Evolutionary conservation across 495 filamentous ascomycete genomes (phyloP).

Genomic region (Amniculicola lignicola): DNA sequence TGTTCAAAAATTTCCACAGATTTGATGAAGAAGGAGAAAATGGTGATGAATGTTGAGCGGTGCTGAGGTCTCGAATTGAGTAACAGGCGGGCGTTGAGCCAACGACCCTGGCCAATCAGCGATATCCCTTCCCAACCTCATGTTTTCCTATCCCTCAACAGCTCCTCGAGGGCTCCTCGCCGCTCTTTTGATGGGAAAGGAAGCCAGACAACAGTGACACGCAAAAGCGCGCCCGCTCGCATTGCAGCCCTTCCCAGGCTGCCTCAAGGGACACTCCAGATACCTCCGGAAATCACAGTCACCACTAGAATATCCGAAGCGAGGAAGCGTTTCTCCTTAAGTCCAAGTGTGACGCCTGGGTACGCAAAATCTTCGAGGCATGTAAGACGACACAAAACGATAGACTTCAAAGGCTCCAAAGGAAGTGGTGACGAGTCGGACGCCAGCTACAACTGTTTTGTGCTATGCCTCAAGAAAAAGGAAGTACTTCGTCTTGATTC

Average conservation of each 20-base stretch:
- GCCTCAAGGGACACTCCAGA: background rate
- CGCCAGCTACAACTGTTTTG: slow-evolving; percentile 15
- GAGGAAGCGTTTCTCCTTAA: background rate
- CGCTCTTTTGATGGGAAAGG: slow-evolving; percentile 3
- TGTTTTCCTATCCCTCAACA: too few species aligned
- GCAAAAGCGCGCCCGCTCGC: slow-evolving; percentile 7
- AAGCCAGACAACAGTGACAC: slow-evolving; percentile 2
- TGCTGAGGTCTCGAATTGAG: too few species aligned
- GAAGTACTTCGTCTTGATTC: slow-evolving; percentile 4
- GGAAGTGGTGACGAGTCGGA: slow-evolving; percentile 5
- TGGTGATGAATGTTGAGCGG: too few species aligned
- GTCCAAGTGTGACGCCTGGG: background rate
- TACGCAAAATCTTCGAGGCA: background rate
- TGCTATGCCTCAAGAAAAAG: slow-evolving; percentile 6
- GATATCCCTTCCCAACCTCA: too few species aligned
- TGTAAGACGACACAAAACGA: background rate
- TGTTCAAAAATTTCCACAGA: too few species aligned
- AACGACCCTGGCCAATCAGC: too few species aligned
- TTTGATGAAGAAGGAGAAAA: too few species aligned
- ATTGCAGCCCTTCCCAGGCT: background rate
- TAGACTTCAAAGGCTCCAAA: background rate
- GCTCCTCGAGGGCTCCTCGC: slow-evolving; percentile 2
- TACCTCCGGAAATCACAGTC: background rate
- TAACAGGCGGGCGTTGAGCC: too few species aligned
- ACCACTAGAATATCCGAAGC: background rate